A percentile compares a stretch with the other conserved stretches of the same genome.
These are phyloP conservation scores for Entonaema liquescens DNA, from an alignment of 495 filamentous ascomycete genomes.

Conservation along the genomic window DNA sequence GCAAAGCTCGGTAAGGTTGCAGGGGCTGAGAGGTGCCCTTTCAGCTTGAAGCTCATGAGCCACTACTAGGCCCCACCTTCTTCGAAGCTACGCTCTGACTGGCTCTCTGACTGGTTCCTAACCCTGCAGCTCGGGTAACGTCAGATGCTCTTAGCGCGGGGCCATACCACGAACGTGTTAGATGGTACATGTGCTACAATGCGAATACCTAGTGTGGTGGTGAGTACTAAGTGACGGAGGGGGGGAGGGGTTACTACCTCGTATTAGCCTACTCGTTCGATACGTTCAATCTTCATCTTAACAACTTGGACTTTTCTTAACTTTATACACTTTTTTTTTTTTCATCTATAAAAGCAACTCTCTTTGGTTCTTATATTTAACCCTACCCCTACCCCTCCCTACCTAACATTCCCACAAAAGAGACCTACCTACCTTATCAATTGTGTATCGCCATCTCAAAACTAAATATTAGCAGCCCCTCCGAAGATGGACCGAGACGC, in stretches of 20 bases:
- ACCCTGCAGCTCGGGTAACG: conserved; percentile 33
- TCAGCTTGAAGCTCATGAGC: conserved; percentile 31
- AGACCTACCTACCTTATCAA: neutral
- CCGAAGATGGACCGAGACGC: conserved; percentile 44
- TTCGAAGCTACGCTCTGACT: conserved; percentile 9
- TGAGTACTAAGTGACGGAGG: conserved; percentile 14
- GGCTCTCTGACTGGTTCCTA: conserved; percentile 24
- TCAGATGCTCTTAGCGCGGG: conserved; percentile 32
- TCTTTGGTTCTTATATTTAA: neutral
- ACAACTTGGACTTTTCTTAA: conserved; percentile 15
- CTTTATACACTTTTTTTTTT: neutral
- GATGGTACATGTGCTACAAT: too few species aligned
- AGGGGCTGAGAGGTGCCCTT: conserved; percentile 29
- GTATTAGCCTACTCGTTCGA: conserved; percentile 11
- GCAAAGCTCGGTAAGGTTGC: neutral
- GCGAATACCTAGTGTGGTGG: neutral
- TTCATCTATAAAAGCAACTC: neutral
- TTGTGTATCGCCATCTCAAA: neutral
- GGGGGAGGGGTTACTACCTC: conserved; percentile 25
- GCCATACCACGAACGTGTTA: neutral
- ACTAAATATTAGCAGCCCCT: conserved; percentile 1
- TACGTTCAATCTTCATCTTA: neutral
- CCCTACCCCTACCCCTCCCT: neutral
- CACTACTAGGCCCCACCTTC: conserved; percentile 23
- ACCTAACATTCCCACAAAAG: neutral